A percentile compares a stretch with the other conserved stretches of the same genome.
phyloP scores from a whole-genome alignment of 352 stramenopile species.

The Pythium rishiriense region DNA sequence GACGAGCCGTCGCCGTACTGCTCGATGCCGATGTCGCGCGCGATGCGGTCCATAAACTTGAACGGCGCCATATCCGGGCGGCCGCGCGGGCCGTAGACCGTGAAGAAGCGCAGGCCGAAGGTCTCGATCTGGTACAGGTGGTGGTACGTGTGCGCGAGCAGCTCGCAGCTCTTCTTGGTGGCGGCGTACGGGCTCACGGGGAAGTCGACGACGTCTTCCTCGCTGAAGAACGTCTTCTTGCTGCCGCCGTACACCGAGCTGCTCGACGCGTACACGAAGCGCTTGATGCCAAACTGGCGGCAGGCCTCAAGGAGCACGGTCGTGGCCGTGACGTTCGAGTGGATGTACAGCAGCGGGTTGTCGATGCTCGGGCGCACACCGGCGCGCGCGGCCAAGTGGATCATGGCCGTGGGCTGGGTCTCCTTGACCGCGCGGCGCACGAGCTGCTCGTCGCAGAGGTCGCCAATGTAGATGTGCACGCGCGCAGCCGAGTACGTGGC shows the following conservation, averaged over 20 bases:
- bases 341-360: conserved; percentile 97
- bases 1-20: conserved; percentile 97
- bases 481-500: conserved; percentile 48
- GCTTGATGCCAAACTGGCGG: conserved; percentile 85
- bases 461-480: conserved; percentile 85
- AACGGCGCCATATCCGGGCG: conserved; percentile 98
- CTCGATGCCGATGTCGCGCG: conserved; percentile 90
- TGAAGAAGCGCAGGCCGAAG: conserved; percentile 98
- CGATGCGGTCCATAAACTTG: conserved; percentile 98
- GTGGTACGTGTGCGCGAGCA: conserved; percentile 97
- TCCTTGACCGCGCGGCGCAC: conserved; percentile 91
- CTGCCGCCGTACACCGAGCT: conserved; percentile 96
- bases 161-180: conserved; percentile 97
- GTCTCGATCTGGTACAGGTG: conserved; percentile 95
- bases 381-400: conserved; percentile 96
- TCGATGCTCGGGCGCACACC: conserved; percentile 97
- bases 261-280: conserved; percentile 96
- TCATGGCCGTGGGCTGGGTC: conserved; percentile 80
- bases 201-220: conserved; percentile 90
- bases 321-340: conserved; percentile 95
- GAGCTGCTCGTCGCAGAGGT: conserved; percentile 94
- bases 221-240: conserved; percentile 90
- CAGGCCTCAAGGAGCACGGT: conserved; percentile 93
- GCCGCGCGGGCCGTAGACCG: conserved; percentile 95
- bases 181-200: conserved; percentile 97